These are phyloP conservation scores for Cyberlindnera xylosilytica DNA, from an alignment of 805 yeast genomes.

Conservation along the genomic window DNA sequence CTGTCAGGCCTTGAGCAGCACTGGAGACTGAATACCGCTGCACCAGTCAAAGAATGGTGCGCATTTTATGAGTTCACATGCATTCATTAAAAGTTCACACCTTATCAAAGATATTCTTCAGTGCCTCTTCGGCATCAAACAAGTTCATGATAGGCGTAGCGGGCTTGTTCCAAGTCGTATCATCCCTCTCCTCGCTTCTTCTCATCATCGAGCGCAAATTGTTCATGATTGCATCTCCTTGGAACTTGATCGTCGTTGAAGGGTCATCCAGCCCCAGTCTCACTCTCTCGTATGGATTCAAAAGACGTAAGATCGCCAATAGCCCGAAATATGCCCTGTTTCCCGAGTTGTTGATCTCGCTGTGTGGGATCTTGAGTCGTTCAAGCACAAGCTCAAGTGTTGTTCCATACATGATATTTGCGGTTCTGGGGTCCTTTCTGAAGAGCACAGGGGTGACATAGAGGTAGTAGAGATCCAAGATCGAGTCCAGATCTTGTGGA, in stretches of 20 bases:
- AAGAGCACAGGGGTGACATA: conserved; percentile 16
- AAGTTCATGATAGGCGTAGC: conserved; percentile 1
- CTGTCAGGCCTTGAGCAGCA: too few relatives aligned
- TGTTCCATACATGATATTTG: conserved; percentile 9
- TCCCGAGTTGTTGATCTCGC: conserved; percentile 17
- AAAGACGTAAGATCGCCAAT: conserved; percentile 12
- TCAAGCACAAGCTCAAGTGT: conserved; percentile 15
- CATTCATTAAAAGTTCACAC: too few relatives aligned
- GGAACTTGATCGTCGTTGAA: conserved; percentile 12
- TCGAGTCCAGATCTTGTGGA: conserved; percentile 3
- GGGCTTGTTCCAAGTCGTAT: conserved; percentile 2
- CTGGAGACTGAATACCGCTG: too few relatives aligned
- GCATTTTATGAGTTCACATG: too few relatives aligned
- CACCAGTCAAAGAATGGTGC: too few relatives aligned
- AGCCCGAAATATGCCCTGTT: conserved; percentile 19
- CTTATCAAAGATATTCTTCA: conserved; percentile 4
- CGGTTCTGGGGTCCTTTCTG: not conserved
- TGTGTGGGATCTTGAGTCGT: conserved; percentile 16
- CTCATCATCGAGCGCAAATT: conserved; percentile 8
- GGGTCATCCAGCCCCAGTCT: conserved; percentile 16
- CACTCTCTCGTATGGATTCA: conserved; percentile 20
- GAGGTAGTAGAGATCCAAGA: conserved; percentile 15
- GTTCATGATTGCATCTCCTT: conserved; percentile 11
- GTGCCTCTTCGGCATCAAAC: conserved; percentile 2
- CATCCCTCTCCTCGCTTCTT: not conserved